Evolutionary conservation across 2,329 filamentous ascomycete species (phyloP).

Genomic region (Akanthomyces uredinophilus): DNA sequence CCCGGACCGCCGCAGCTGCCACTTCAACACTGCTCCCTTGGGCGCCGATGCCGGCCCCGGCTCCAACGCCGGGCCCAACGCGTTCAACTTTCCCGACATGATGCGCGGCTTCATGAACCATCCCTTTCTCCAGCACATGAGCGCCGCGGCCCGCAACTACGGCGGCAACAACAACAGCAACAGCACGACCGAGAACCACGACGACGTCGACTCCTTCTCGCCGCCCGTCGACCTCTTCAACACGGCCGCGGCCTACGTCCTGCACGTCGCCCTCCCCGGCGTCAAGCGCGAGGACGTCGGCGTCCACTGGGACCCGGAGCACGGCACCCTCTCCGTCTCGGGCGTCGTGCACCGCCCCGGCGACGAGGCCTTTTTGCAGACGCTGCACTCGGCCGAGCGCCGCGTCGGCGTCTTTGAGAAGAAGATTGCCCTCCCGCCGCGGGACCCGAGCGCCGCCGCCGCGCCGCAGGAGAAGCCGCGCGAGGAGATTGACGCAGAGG

Average conservation of each 20-base stretch:
- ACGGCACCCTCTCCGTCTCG: constrained; percentile 58
- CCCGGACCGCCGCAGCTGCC: constrained; percentile 5
- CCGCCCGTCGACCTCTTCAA: constrained; percentile 74
- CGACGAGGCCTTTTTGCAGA: constrained; percentile 62
- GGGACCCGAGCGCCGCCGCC: constrained; percentile 25
- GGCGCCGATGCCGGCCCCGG: constrained; percentile 22
- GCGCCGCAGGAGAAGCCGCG: constrained; percentile 30
- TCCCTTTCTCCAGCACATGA: constrained; percentile 38
- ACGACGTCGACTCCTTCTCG: constrained; percentile 42
- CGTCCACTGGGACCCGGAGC: constrained; percentile 70
- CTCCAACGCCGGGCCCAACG: constrained; percentile 20
- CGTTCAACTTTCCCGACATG: constrained; percentile 35
- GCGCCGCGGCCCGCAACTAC: constrained; percentile 32
- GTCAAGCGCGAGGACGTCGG: constrained; percentile 74
- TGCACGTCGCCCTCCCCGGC: constrained; percentile 74
- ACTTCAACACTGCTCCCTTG: constrained; percentile 20
- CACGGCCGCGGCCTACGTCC: constrained; percentile 56
- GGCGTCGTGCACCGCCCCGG: constrained; percentile 70
- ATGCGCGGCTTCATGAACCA: constrained; percentile 37
- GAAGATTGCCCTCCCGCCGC: constrained; percentile 56
- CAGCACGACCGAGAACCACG: constrained; percentile 13
- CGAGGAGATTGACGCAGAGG: constrained; percentile 55
- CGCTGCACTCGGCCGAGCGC: constrained; percentile 59
- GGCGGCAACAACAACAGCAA: constrained; percentile 11
- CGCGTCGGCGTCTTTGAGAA: constrained; percentile 71